These are phyloP conservation scores for Ciborinia camelliae DNA, from an alignment of 2,329 filamentous ascomycete species.

Conservation along the genomic window DNA sequence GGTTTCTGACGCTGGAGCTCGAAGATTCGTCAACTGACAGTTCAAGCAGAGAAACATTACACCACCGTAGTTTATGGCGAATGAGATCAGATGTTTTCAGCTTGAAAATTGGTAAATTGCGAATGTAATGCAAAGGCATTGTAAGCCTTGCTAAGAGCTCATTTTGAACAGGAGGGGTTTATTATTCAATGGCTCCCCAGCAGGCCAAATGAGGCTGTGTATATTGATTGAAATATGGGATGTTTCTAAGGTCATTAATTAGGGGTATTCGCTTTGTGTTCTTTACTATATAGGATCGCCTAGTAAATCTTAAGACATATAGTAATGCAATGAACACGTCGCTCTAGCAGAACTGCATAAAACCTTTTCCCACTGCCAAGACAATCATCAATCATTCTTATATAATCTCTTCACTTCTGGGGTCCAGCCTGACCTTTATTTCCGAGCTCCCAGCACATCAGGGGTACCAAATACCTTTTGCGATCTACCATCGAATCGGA, in stretches of 20 bases:
- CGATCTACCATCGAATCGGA: background rate
- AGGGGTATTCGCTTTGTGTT: background rate
- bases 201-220: background rate
- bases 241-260: background rate
- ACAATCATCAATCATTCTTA: background rate
- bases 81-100: background rate
- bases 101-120: background rate
- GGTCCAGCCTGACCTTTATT: background rate
- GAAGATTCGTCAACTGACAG: background rate
- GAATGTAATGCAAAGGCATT: background rate
- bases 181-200: background rate
- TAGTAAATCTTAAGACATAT: background rate
- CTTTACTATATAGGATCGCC: conserved; percentile 14
- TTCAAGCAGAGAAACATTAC: background rate
- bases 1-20: background rate
- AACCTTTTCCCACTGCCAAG: background rate
- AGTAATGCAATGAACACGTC: background rate
- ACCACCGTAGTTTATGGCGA: background rate
- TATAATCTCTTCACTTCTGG: background rate
- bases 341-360: background rate
- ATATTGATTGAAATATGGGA: background rate
- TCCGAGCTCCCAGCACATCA: background rate
- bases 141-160: background rate
- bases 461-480: background rate
- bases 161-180: background rate